Evolutionary conservation across 2,329 filamentous ascomycete genomes (phyloP), one percentile per base, ranked within the genome.

Genomic region (Colletotrichum destructivum): DNA sequence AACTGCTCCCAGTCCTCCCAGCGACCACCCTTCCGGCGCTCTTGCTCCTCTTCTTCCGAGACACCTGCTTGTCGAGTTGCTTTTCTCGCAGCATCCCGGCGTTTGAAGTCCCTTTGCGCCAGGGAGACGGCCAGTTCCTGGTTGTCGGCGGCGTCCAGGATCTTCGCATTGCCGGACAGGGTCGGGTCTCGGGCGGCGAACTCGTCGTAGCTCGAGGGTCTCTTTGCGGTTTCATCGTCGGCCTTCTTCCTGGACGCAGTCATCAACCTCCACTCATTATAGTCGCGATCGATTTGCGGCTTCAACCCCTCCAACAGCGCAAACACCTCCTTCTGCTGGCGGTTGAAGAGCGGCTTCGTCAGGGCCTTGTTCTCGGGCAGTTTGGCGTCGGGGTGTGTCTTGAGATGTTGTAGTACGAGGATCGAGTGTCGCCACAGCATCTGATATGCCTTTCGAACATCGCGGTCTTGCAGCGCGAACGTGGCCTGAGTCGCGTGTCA

Each of bases 351-450:
- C 5, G 82, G 79, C n/a, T 81, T 86, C 31, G 96, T 88, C 2
- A 90, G 87, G 64, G 87, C 89, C 56, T 89, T 89, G 11, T 90
- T 91, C 46, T 92, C 89, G 12, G 89, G 87, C 9, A 90, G 88
- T 75, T 89, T 92, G 56, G 90, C 90, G 67, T 96, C 90, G 1
- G 96, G 95, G 76, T 98, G 96, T 1, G 85, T 88, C 0, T 89
- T 87, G 11, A 99, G 86, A 65, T 92, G 88, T 8, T 94, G 89
- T 38, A 98, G 85, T 31, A 98, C 89, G n/a, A 99, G 90, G 64
- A 92, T 88, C 12, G 94, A 94, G 82, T 97, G 95, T 76, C 96
- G 91, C 79, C 96, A 94, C n/a, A 97, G 89, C 71, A 98, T 90
- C 66, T 98, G 88, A 81, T 97, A 99, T 5, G 96, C 94, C 78